Evolutionary conservation across 768 basidiomycete species (phyloP).

Genomic region (Xerocomus potaroensis): DNA sequence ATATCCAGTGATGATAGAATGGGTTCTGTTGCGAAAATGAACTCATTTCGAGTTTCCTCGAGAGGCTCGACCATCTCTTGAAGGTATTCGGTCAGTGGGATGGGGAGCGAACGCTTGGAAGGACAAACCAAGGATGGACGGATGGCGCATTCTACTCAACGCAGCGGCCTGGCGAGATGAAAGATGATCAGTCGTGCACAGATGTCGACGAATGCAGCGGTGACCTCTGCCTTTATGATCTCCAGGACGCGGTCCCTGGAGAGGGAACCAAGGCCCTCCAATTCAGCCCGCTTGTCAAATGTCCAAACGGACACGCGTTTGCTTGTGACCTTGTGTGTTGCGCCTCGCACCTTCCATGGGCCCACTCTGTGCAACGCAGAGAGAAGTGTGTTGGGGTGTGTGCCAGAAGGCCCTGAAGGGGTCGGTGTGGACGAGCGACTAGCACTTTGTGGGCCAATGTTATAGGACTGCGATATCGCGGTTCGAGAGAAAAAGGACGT

Average conservation of each 20-base stretch:
- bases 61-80: conserved; percentile 96
- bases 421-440: conserved; percentile 38
- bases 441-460: conserved; percentile 42
- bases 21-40: conserved; percentile 92
- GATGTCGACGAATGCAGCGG: conserved; percentile 15
- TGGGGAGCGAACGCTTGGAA: not conserved
- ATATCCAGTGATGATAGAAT: conserved; percentile 77
- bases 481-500: conserved; percentile 80
- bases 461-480: conserved; percentile 77
- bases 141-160: conserved; percentile 82
- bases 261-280: conserved; percentile 60
- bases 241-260: conserved; percentile 77
- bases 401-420: conserved; percentile 28
- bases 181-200: conserved; percentile 6
- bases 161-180: conserved; percentile 70
- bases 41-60: conserved; percentile 85
- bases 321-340: conserved; percentile 81
- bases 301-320: conserved; percentile 93
- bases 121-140: conserved; percentile 76
- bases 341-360: conserved; percentile 85
- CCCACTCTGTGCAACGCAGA: conserved; percentile 59
- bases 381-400: conserved; percentile 34
- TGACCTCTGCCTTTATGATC: conserved; percentile 86
- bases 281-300: conserved; percentile 79
- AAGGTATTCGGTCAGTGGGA: conserved; percentile 3